Base-by-base conservation (phyloP, 495 filamentous ascomycete genomes). In the Hyaloscypha variabilis region DNA sequence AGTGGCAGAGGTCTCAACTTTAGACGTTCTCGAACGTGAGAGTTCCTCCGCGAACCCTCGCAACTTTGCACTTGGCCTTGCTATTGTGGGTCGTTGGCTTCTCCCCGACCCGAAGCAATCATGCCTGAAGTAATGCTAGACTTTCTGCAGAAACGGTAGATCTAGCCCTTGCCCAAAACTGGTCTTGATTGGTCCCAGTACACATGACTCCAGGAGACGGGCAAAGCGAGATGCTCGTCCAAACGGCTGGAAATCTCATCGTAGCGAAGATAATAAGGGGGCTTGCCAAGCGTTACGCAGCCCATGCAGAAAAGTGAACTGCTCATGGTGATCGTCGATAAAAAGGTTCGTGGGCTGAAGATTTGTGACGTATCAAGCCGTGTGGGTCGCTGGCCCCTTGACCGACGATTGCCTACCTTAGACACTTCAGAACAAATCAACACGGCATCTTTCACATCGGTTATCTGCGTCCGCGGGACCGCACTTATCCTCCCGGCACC, bases 301-400 rank as follows among this genome's bases (percentile, higher is more conserved):
- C 17, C 39, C 39, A 11, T 46, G 39, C 39, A 17, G 39, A 14
- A 46, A 46, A 46, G 39, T 46, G 13, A 46, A 46, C 39, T 46
- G 3, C 39, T 46, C 17, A 14, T 17, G 39, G 19, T 17, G 39
- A 46, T 46, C 39, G 6, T 46, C 39, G 14, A 17, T 17, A 1
- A 46, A 46, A 46, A 4, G 39, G 39, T 46, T 46, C 6, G 39
- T 14, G 1, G 10, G 39, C 39, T 17, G 29, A 30, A 50, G 24
- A 55, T 54, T 62, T 63, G 49, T 55, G 60, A 63, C 39, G 29
- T 63, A 63, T 63, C 60, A 63, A 29, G 42, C 29, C 50, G 28
- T 63, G 24, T 50, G 13, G 3, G 42, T n/a, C n/a, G n/a, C n/a
- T n/a, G n/a, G n/a, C n/a, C 17, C 42, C 34, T 51, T 61, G 39